Evolutionary conservation across 2,329 filamentous ascomycete genomes (phyloP).

Genomic region (Penicillium sclerotiorum): DNA sequence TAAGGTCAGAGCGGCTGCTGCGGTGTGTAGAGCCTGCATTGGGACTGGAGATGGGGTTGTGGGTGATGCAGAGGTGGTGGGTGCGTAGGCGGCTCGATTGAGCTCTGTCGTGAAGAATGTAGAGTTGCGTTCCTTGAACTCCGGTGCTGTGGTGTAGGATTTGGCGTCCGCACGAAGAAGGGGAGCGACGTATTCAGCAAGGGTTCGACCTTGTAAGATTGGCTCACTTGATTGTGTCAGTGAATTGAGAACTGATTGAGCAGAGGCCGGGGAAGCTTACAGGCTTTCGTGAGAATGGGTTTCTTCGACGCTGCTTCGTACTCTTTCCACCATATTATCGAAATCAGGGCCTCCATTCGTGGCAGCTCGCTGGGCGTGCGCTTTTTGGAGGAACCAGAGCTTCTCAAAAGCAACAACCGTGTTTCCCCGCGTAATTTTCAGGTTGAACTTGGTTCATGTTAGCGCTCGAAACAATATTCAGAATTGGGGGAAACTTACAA

Average conservation of each 20-base stretch:
- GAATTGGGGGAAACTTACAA: constrained; percentile 53
- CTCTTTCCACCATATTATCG: constrained; percentile 42
- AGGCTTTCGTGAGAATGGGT: constrained; percentile 28
- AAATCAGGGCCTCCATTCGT: constrained; percentile 47
- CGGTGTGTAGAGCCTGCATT: constrained; percentile 46
- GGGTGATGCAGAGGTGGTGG: constrained; percentile 18
- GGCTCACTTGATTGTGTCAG: constrained; percentile 22
- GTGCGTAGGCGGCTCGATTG: constrained; percentile 28
- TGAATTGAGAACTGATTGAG: background rate
- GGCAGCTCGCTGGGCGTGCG: constrained; percentile 61
- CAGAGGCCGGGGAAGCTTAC: constrained; percentile 25
- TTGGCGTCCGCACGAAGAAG: constrained; percentile 59
- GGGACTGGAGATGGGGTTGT: constrained; percentile 27
- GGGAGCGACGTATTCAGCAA: constrained; percentile 52
- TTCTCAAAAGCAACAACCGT: constrained; percentile 81
- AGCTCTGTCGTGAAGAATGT: constrained; percentile 58
- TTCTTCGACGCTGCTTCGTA: constrained; percentile 32
- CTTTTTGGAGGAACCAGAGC: constrained; percentile 75
- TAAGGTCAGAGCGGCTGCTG: constrained; percentile 46
- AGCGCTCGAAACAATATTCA: constrained; percentile 15
- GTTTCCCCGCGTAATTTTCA: constrained; percentile 90
- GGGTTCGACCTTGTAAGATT: constrained; percentile 36
- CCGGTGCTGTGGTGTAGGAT: constrained; percentile 58
- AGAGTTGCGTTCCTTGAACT: constrained; percentile 59
- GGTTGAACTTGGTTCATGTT: constrained; percentile 62